Conservation (phyloP, 73 alveolate species). For the Paraurostyla sp. region DNA sequence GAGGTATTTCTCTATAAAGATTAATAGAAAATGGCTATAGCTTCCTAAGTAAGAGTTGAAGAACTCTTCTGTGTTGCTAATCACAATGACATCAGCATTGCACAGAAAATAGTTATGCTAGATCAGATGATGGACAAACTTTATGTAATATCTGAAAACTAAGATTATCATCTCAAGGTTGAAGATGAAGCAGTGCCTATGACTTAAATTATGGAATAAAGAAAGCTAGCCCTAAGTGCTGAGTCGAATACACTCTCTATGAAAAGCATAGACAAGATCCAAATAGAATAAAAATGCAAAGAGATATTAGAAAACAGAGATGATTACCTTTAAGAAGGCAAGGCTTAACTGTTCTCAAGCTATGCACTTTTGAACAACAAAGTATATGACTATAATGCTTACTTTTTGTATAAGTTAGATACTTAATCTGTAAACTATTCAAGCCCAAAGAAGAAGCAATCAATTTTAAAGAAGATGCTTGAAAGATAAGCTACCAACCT, state of each 20-base stretch:
- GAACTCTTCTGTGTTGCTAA: neutral
- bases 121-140: constrained; percentile 68
- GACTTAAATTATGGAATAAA: neutral
- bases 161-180: constrained; percentile 56
- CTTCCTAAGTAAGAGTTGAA: constrained; percentile 44
- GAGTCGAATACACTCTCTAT: constrained; percentile 17
- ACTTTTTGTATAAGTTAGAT: neutral
- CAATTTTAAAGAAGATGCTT: neutral
- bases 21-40: constrained; percentile 52
- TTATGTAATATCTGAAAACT: constrained; percentile 44
- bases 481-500: constrained; percentile 28
- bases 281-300: neutral
- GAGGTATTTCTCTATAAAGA: constrained; percentile 62
- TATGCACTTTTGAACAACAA: neutral
- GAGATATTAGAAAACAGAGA: constrained; percentile 27
- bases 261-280: neutral
- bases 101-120: constrained; percentile 25
- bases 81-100: neutral
- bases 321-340: neutral
- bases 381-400: constrained; percentile 3
- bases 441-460: constrained; percentile 43
- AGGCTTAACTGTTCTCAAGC: neutral
- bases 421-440: neutral
- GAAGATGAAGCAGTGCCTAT: constrained; percentile 66
- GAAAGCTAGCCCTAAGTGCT: constrained; percentile 36